Evolutionary conservation across 208 protist genomes (phyloP), one percentile per base, ranked within the genome.

Genomic region (Acanthamoeba sp.): DNA sequence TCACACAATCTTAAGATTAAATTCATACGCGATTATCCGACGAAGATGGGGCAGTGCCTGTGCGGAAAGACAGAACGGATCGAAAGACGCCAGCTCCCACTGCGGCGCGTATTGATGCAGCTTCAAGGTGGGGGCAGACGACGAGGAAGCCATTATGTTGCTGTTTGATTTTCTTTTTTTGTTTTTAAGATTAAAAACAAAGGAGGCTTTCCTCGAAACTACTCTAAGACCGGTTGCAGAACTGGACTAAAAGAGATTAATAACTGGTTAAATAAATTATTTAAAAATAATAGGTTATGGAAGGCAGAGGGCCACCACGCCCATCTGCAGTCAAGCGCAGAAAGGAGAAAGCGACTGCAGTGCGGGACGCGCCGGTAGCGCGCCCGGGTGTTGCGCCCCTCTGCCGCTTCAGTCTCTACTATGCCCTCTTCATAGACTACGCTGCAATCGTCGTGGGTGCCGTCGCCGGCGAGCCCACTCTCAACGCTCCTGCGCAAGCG

Each of bases 41-140:
- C 10, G 42, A 48, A 48, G 3, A 10, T n/a, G 59, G 27, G 20
- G n/a, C 27, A 2, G 1, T 32, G 45, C 69, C 69, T 78, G 69
- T 9, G 69, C 69, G 69, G 69, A 78, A 5, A 78, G 69, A 34
- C 69, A 78, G 69, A 78, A 78, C 20, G 69, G 69, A 78, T 78
- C 69, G 29, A 78, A 78, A 7, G 69, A 78, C 36, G 69, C 34
- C 0, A 78, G 34, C 18, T 32, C 69, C 69, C 69, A 78, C n/a
- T 14, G 29, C 4, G 36, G 14, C 1, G 3, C 36, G 69, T 78
- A 45, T 34, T 78, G 69, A 34, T 78, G 34, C 69, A 66, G 59
- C 59, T 32, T 66, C 27, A 78, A 45, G 1, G 38, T 18, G 34
- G 69, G 10, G 1, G 69, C 18, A 22, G 69, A 38, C 34, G 64